Percentiles rank a stretch among this genome's conserved stretches.
Evolutionary conservation across 345 rosid genomes (phyloP).

Genomic region (Citrus unshiu): DNA sequence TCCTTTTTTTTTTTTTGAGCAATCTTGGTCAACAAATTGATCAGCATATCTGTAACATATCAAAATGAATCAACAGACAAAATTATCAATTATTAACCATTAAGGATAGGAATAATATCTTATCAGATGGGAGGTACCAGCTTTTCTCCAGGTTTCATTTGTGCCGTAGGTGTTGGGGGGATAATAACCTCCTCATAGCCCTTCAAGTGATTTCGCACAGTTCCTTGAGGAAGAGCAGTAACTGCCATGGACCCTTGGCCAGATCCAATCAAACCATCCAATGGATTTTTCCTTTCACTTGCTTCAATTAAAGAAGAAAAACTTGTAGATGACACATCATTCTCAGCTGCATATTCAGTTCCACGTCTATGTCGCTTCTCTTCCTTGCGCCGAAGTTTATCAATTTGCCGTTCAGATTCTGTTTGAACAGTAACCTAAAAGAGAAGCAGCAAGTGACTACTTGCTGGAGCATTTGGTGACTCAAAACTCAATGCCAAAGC

Average conservation of each 20-base stretch:
- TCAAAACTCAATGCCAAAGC: neutral
- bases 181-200: conserved; percentile 94
- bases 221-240: conserved; percentile 94
- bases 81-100: neutral
- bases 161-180: conserved; percentile 89
- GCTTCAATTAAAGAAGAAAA: conserved; percentile 92
- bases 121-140: conserved; percentile 54
- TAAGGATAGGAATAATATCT: neutral
- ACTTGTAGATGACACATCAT: conserved; percentile 54
- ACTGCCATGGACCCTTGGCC: conserved; percentile 54
- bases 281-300: conserved; percentile 66
- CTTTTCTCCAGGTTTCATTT: conserved; percentile 88
- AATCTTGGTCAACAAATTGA: neutral
- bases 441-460: conserved; percentile 7
- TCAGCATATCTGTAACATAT: neutral
- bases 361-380: conserved; percentile 80
- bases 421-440: conserved; percentile 90
- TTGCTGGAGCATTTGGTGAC: neutral
- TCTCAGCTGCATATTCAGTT: conserved; percentile 66
- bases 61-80: neutral
- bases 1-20: too few relatives aligned
- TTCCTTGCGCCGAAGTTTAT: conserved; percentile 95
- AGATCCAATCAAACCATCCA: conserved; percentile 69
- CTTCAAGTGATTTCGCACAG: conserved; percentile 71
- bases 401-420: conserved; percentile 84